Base-by-base conservation (phyloP, 129 eudicot genomes). In the Escallonia rubra region DNA sequence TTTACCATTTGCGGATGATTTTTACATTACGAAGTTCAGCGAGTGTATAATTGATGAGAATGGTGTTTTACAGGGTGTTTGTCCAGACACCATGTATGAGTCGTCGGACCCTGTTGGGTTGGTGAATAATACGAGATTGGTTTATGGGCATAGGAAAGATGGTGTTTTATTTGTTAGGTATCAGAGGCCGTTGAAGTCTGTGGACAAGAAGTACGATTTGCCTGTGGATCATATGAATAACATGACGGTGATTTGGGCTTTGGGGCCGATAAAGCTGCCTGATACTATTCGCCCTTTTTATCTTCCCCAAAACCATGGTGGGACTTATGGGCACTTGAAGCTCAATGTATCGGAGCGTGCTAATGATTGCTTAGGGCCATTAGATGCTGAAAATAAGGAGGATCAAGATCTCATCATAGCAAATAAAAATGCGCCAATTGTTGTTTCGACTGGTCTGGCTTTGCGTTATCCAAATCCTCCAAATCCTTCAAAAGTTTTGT, bases 381-480 rank as follows among this genome's bases (percentile, higher is more conserved):
- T 92, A 63, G 91, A 89, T 78, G 95, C 95, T 41, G 81, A 88
- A 70, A 84, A 89, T 38, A 92, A 89, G 71, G 91, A 86, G 66
- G 95, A 89, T 79, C 98, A 92, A 78, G 98, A 89, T 1, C 79
- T 89, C 59, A 82, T 89, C 42, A 82, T 86, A 41, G 95, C 96
- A 3, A 84, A 80, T 54, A 77, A 82, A 42, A 92, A 86, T 52
- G 78, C 73, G 51, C 88, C 91, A 44, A 91, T 92, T 6, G 90
- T 92, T 78, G 81, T 92, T 53, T 67, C 95, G 38, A 54, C 85
- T 6, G 95, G 98, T 14, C 89, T 91, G 4, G 87, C 86, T 15
- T 55, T 86, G 72, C 82, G 77, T 76, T 89, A 89, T 78, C 98
- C 98, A 2, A 86, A 92, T 68, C 98, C 98, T 13, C 98, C 98